phyloP scores from a whole-genome alignment of 495 filamentous ascomycete genomes.

The Tuber brumale region DNA sequence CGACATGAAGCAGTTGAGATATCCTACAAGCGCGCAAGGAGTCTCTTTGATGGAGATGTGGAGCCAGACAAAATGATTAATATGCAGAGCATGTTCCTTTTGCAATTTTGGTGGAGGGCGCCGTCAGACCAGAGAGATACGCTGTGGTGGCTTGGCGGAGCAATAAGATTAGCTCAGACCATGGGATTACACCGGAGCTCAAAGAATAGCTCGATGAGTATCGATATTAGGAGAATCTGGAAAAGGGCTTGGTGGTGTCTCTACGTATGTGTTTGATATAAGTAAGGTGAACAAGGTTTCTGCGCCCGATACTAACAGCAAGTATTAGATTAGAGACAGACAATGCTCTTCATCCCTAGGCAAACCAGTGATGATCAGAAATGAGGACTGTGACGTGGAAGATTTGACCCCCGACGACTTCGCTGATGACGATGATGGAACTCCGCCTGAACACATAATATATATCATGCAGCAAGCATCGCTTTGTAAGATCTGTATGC shows the following conservation, averaged over 20 bases:
- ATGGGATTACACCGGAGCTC: constrained; percentile 26
- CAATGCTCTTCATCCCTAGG: constrained; percentile 23
- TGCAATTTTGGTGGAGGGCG: constrained; percentile 30
- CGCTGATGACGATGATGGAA: constrained; percentile 15
- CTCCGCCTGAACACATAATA: constrained; percentile 7
- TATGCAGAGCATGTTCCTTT: constrained; percentile 26
- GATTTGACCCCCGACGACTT: constrained; percentile 19
- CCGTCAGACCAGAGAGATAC: constrained; percentile 24
- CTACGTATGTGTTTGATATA: constrained; percentile 16
- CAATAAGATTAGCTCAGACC: constrained; percentile 19
- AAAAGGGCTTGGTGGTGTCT: constrained; percentile 22
- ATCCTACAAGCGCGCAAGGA: constrained; percentile 16
- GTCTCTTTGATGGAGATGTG: constrained; percentile 24
- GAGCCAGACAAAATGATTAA: constrained; percentile 23
- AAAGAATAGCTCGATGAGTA: constrained; percentile 3
- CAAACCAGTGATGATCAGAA: constrained; percentile 24
- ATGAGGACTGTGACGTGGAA: constrained; percentile 30
- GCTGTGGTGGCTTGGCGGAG: constrained; percentile 25
- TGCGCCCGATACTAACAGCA: background rate
- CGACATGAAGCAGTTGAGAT: constrained; percentile 16
- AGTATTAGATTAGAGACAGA: constrained; percentile 16
- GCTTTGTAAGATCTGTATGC: constrained; percentile 18
- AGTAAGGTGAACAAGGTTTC: background rate
- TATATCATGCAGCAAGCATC: constrained; percentile 12
- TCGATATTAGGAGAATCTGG: constrained; percentile 16